Percentiles rank a stretch among this genome's conserved stretches.
These are phyloP conservation scores for Hyaloscypha finlandica DNA, from an alignment of 495 filamentous ascomycete species.

Conservation along the genomic window DNA sequence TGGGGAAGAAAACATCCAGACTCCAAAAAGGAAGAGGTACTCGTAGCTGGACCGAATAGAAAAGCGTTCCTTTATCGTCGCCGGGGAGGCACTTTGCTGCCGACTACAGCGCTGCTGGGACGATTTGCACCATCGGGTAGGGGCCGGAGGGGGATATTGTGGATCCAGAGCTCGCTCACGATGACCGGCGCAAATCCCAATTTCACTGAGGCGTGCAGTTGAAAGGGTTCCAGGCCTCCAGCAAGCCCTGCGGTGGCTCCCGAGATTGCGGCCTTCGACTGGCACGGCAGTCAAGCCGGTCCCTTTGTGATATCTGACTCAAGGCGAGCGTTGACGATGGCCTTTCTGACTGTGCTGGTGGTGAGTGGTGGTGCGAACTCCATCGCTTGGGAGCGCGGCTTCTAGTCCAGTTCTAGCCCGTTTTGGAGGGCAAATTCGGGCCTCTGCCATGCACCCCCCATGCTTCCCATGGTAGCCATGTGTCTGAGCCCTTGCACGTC, in stretches of 20 bases:
- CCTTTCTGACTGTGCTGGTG: conserved; percentile 1
- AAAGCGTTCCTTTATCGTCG: neutral
- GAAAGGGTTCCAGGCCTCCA: no score
- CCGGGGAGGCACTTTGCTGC: neutral
- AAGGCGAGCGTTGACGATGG: neutral
- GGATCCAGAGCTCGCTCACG: neutral
- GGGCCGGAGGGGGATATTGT: neutral
- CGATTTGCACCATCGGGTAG: neutral
- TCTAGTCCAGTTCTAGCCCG: conserved; percentile 1
- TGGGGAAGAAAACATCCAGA: neutral
- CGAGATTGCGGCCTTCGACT: no score
- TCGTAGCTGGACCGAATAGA: neutral
- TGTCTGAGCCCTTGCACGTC: conserved; percentile 7
- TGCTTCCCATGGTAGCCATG: conserved; percentile 16
- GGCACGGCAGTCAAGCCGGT: neutral
- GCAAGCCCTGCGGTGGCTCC: no score
- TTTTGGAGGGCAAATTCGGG: neutral
- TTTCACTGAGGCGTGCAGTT: neutral
- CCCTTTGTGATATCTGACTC: neutral
- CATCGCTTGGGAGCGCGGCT: neutral
- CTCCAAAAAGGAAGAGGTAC: neutral
- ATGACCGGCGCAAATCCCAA: neutral
- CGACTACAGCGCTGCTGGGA: neutral
- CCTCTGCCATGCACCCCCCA: neutral
- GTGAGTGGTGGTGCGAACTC: neutral